Evolutionary conservation across 208 protist species (phyloP).

Genomic region (Naegleria fowleri): DNA sequence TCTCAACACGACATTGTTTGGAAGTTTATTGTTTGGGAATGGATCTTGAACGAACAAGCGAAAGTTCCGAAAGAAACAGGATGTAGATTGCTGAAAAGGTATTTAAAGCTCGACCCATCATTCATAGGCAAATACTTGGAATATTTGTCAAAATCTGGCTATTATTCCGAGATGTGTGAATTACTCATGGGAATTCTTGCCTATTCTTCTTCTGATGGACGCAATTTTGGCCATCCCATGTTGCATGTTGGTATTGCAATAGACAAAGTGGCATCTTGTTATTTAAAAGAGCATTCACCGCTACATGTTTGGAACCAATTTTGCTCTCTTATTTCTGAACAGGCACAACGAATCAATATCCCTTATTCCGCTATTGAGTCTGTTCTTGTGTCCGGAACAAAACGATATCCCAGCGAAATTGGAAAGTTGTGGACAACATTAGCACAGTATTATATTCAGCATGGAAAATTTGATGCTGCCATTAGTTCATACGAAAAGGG

Average conservation of each 20-base stretch:
- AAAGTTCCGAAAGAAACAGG: conserved; percentile 56
- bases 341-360: conserved; percentile 53
- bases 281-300: not conserved
- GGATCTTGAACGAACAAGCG: conserved; percentile 31
- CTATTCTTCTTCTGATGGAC: conserved; percentile 37
- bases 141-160: conserved; percentile 38
- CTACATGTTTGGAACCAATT: conserved; percentile 73
- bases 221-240: not conserved
- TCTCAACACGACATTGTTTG: conserved; percentile 86
- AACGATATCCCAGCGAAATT: conserved; percentile 64
- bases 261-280: not conserved
- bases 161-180: conserved; percentile 45
- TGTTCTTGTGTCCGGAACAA: conserved; percentile 60
- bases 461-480: conserved; percentile 68
- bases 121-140: conserved; percentile 53
- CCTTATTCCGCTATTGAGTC: conserved; percentile 50
- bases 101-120: conserved; percentile 51
- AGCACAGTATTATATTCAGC: conserved; percentile 74
- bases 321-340: conserved; percentile 60
- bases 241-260: not conserved
- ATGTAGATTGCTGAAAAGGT: conserved; percentile 61
- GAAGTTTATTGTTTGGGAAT: conserved; percentile 63
- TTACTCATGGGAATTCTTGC: conserved; percentile 48
- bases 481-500: conserved; percentile 83
- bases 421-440: conserved; percentile 73